Evolutionary conservation across 2,329 filamentous ascomycete genomes (phyloP), one percentile per base, ranked within the genome.

Genomic region (Rutstroemia sp.): DNA sequence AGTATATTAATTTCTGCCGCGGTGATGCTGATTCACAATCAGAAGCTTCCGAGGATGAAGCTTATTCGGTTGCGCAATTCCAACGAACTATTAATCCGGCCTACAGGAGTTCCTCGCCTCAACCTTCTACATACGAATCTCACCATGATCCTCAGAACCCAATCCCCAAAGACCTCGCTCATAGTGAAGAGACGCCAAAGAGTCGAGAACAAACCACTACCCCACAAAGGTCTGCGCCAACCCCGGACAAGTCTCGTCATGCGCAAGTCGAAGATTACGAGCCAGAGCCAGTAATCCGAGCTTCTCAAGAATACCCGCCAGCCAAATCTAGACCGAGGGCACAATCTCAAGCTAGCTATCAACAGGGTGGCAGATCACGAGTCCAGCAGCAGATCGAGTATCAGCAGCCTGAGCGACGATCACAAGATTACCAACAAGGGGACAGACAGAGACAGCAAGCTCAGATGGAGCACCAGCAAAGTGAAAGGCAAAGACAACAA

Each of bases 1-100:
- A 91, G 71, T 99, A 96, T 71, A 96, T 99, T 82, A 96, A 99
- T 76, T 99, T 97, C 72, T 95, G 90, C 70, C 87, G 94, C 10
- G 94, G 92, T 16, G 92, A 96, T 69, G 73, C 86, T 47, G 94
- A 99, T 64, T 84, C 82, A 39, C 83, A 84, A 63, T 96, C 92
- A 1, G 89, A 94, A 60, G 77, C 81, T 10, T 92, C 89, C 0
- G 91, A 95, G 21, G 92, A 96, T 61, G 90, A 92, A 4, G 84
- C 81, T 64, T 99, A 96, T 69, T 95, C 91, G 0, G 90, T 99
- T 12, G 95, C 95, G 4, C 92, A 99, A 68, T 99, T 97, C 67
- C 90, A 92, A 58, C 82, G 94, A 58, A 92, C 88, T 54, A 96
- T 96, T 73, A 99, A 99, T 67, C 92, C 95, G 17, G 89, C 91